Conservation (phyloP, 2,329 filamentous ascomycete species). For the Paracoccidioides lutzii region DNA sequence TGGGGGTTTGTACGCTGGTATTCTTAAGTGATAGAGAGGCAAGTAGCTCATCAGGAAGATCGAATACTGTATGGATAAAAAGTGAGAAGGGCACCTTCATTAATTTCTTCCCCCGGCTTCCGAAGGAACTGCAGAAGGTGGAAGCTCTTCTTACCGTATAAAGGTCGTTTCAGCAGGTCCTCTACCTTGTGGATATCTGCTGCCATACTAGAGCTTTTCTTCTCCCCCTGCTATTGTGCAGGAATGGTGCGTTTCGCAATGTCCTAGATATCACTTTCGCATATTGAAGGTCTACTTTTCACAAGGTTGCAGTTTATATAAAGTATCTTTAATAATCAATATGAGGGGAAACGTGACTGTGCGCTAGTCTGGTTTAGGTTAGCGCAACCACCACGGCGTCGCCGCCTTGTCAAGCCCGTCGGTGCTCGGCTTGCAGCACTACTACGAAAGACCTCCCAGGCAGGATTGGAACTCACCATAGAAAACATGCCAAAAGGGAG, state of each 20-base stretch:
- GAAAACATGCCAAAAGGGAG: too few relatives aligned
- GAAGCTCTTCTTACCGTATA: slow-evolving; percentile 33
- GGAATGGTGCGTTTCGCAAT: not conserved
- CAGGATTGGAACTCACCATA: too few relatives aligned
- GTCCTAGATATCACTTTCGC: not conserved
- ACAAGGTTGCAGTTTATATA: not conserved
- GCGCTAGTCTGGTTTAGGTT: not conserved
- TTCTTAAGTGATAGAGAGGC: slow-evolving; percentile 50
- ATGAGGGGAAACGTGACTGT: not conserved
- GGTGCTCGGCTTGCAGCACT: too few relatives aligned
- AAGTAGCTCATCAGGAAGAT: slow-evolving; percentile 64
- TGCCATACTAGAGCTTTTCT: slow-evolving; percentile 4
- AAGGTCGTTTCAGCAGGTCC: slow-evolving; percentile 35
- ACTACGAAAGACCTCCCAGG: too few relatives aligned
- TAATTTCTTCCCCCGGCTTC: not conserved
- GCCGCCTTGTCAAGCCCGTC: not conserved
- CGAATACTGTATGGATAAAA: slow-evolving; percentile 50
- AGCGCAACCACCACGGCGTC: not conserved
- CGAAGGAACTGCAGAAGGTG: not conserved
- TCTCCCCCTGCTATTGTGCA: not conserved
- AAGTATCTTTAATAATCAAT: not conserved
- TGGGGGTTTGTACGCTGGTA: slow-evolving; percentile 24
- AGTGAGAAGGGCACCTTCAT: not conserved
- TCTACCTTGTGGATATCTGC: slow-evolving; percentile 17
- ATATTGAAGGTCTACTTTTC: not conserved